Conservation (phyloP, 2,329 filamentous ascomycete species). For the Nemania abortiva region DNA sequence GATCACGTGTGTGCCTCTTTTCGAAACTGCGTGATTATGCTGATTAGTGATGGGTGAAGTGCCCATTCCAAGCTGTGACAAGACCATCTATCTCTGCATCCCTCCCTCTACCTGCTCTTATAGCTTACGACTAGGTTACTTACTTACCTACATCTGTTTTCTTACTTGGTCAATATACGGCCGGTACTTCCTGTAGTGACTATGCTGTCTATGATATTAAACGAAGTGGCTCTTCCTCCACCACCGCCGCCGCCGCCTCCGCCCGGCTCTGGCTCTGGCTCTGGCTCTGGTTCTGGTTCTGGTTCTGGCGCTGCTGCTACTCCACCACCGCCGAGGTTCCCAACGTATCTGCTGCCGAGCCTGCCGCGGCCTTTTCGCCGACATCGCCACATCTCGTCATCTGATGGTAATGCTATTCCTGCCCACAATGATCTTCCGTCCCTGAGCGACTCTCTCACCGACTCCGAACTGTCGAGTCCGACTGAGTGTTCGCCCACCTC, state of each 20-base stretch:
- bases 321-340: constrained; percentile 57
- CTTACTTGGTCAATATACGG: not conserved
- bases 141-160: not conserved
- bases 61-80: not conserved
- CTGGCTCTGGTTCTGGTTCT: not conserved
- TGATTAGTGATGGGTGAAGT: not conserved
- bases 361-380: constrained; percentile 62
- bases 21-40: constrained; percentile 15
- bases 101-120: not conserved
- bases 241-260: constrained; percentile 20
- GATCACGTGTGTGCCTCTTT: constrained; percentile 3
- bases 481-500: constrained; percentile 45
- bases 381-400: constrained; percentile 52
- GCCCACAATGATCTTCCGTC: constrained; percentile 49
- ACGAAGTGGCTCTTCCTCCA: constrained; percentile 40
- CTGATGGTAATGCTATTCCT: constrained; percentile 45
- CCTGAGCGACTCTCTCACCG: constrained; percentile 53
- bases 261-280: not conserved
- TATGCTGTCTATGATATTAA: constrained; percentile 49
- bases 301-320: constrained; percentile 14
- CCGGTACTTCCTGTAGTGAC: not conserved
- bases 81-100: not conserved
- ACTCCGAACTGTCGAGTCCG: constrained; percentile 50
- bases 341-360: constrained; percentile 65
- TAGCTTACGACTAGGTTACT: not conserved